phyloP scores from a whole-genome alignment of 208 protist genomes.

The Leishmania tarentolae region DNA sequence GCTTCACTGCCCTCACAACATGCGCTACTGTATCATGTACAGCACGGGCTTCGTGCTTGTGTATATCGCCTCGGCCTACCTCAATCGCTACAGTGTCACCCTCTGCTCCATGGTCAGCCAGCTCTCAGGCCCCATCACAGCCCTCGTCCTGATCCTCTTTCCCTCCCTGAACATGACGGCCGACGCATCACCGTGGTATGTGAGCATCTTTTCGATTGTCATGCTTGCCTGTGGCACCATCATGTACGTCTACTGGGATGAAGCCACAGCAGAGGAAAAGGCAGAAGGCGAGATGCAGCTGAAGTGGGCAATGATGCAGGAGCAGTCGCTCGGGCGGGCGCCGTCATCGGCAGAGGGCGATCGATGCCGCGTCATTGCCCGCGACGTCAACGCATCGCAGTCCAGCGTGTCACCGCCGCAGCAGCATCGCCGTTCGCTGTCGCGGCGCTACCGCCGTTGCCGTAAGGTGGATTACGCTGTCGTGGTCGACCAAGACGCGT shows the following conservation, averaged over 20 bases:
- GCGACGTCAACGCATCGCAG: not conserved
- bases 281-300: constrained; percentile 41
- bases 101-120: constrained; percentile 71
- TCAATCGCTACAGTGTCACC: constrained; percentile 72
- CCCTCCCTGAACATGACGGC: constrained; percentile 48
- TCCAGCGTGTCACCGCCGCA: not conserved
- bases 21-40: constrained; percentile 50
- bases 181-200: constrained; percentile 45
- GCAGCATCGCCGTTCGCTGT: constrained; percentile 14
- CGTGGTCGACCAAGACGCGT: constrained; percentile 15
- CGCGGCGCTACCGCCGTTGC: constrained; percentile 23
- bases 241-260: constrained; percentile 60
- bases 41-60: constrained; percentile 50
- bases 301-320: constrained; percentile 35
- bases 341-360: not conserved
- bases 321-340: not conserved
- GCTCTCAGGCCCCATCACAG: constrained; percentile 52
- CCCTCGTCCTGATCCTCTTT: constrained; percentile 46
- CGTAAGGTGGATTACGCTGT: constrained; percentile 21
- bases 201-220: constrained; percentile 36
- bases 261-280: constrained; percentile 46
- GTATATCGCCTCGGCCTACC: constrained; percentile 57
- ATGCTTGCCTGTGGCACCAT: constrained; percentile 40
- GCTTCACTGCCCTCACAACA: constrained; percentile 59
- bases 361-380: not conserved